Conservation (phyloP, 306 rosid species). For the Cicer judaicum region DNA sequence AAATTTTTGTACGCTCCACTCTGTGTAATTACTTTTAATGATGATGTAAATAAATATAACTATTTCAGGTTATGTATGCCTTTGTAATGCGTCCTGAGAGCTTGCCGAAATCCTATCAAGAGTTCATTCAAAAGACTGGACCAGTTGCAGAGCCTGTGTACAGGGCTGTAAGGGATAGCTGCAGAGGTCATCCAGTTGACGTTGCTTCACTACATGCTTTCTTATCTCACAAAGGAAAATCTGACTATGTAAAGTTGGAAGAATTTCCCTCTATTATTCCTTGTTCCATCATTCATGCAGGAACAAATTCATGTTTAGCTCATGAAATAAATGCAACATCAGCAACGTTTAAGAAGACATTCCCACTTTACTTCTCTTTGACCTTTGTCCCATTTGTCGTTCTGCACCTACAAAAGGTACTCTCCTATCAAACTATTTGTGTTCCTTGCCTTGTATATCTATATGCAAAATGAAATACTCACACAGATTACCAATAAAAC, state of each 20-base stretch:
- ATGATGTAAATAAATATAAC: conserved; percentile 28
- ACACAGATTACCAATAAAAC: conserved; percentile 24
- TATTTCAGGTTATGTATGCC: conserved; percentile 87
- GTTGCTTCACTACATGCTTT: conserved; percentile 71
- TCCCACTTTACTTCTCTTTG: conserved; percentile 95
- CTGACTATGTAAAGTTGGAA: conserved; percentile 68
- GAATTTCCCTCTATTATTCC: conserved; percentile 88
- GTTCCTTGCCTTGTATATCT: conserved; percentile 17
- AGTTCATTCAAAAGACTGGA: conserved; percentile 92
- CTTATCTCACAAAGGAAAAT: conserved; percentile 59
- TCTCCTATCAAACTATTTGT: conserved; percentile 30
- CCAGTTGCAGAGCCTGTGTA: conserved; percentile 94
- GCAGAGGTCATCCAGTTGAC: conserved; percentile 82
- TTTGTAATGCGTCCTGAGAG: conserved; percentile 99
- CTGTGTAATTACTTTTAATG: conserved; percentile 23
- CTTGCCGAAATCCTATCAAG: conserved; percentile 91
- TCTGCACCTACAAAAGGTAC: conserved; percentile 90
- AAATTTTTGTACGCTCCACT: not conserved
- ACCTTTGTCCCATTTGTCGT: conserved; percentile 95
- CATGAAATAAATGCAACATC: conserved; percentile 79
- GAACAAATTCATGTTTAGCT: conserved; percentile 76
- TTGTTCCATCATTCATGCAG: conserved; percentile 86
- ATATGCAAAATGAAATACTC: conserved; percentile 23
- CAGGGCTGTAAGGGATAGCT: conserved; percentile 89
- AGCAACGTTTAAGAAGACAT: conserved; percentile 89